Evolutionary conservation across 345 rosid genomes (phyloP), one percentile per base, ranked within the genome.

Genomic region (Lumnitzera littorea): DNA sequence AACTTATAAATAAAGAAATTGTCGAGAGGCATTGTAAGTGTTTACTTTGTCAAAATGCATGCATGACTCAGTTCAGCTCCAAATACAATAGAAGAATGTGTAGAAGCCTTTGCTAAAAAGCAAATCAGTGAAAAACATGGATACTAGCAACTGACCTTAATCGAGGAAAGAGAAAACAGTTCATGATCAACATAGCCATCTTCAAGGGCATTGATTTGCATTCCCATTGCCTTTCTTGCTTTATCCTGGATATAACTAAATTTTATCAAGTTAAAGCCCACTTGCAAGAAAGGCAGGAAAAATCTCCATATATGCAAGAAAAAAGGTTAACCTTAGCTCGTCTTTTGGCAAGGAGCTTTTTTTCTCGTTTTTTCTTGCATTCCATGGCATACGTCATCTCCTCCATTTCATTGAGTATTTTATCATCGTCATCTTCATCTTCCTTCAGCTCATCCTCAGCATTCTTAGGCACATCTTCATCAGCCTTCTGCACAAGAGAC

Each of bases 341-440:
- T 74, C 89, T 82, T 78, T 94, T 94, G 16, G 91, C 80, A 55
- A 80, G 64, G 62, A 82, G 70, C 74, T 87, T 94, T 76, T 88
- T 85, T 46, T 71, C 84, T 15, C 76, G 82, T 67, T 94, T 94
- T 86, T 88, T 94, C 81, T 76, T 88, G 58, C 71, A 82, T 29
- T 88, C 97, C 77, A 73, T 78, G 61, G 91, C 84, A 76, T 75
- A 64, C 14, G 84, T 80, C 67, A 94, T 66, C 72, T 94, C 96
- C 66, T 90, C 99, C 91, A 94, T 84, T 78, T 94, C 99, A 74
- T 88, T 84, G 49, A 94, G 91, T 56, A 88, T 71, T 68, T 64
- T 90, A 74, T 90, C 96, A 72, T 94, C 97, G 46, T 79, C 92
- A 62, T 86, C 87, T 69, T 77, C 84, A 57, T 78, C 80, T 48